phyloP scores from a whole-genome alignment of 345 rosid species.

The Pugionium cornutum region DNA sequence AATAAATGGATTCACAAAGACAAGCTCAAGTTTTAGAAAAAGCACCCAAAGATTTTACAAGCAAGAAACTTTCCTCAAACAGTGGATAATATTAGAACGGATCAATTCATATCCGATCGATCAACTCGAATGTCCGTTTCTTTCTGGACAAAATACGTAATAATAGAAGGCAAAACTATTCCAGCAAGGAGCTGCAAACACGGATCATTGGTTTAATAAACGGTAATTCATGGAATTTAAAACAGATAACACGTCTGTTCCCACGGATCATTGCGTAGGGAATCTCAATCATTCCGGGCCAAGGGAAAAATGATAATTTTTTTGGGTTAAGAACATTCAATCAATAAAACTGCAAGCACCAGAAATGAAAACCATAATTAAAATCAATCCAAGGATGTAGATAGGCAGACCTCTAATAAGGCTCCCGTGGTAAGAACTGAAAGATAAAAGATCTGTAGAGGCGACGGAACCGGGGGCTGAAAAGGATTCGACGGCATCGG shows the following conservation, averaged over 20 bases:
- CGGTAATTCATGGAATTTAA: background rate
- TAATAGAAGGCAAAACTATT: background rate
- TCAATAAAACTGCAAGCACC: background rate
- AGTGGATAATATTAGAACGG: conserved; percentile 4
- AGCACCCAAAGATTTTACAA: background rate
- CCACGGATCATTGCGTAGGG: background rate
- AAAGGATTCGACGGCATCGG: conserved; percentile 30
- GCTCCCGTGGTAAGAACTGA: conserved; percentile 42
- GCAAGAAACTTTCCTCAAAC: background rate
- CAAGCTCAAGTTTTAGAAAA: background rate
- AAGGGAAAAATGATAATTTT: too few relatives aligned
- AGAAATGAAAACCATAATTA: background rate
- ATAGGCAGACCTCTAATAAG: conserved; percentile 50
- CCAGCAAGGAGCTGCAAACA: background rate
- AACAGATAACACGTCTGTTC: background rate
- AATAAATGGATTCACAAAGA: background rate
- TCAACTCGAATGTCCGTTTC: conserved; percentile 1
- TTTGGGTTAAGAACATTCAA: background rate
- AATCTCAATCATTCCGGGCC: background rate
- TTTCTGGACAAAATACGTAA: background rate
- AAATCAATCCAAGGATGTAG: conserved; percentile 23
- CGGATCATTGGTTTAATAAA: background rate
- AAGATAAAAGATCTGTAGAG: conserved; percentile 31
- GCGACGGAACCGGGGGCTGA: background rate
- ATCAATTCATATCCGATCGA: conserved; percentile 11